Evolutionary conservation across 192 early-diverging fungal genomes (phyloP).

Genomic region (Globomyces pollinis-pini): DNA sequence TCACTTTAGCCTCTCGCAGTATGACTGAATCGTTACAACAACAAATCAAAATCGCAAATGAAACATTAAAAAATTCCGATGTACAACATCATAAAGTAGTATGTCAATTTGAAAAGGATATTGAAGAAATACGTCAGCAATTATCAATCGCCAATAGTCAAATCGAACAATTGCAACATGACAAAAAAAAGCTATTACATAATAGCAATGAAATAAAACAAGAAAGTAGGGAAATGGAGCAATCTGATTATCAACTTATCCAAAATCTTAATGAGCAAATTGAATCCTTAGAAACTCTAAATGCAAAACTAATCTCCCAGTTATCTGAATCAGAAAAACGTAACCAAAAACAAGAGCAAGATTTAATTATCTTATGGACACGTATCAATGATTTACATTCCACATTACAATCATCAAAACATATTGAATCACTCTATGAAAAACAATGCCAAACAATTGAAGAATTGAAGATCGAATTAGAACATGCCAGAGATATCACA

Average conservation of each 20-base stretch:
- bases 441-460: slow-evolving; percentile 1
- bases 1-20: not conserved
- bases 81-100: not conserved
- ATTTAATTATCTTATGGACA: too few species aligned
- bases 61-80: not conserved
- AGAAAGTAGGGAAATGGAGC: too few species aligned
- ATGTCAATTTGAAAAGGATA: not conserved
- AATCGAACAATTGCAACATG: not conserved
- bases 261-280: too few species aligned
- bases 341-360: too few species aligned
- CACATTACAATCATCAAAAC: too few species aligned
- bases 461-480: not conserved
- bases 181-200: not conserved
- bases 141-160: not conserved
- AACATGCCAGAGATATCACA: too few species aligned
- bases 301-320: too few species aligned
- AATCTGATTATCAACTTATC: too few species aligned
- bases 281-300: too few species aligned
- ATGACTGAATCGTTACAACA: not conserved
- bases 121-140: not conserved
- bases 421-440: not conserved
- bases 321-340: too few species aligned
- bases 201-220: too few species aligned
- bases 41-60: not conserved
- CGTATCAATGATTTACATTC: too few species aligned